Evolutionary conservation across 1,139 yeast species (phyloP).

Genomic region (Geotrichum restrictum): DNA sequence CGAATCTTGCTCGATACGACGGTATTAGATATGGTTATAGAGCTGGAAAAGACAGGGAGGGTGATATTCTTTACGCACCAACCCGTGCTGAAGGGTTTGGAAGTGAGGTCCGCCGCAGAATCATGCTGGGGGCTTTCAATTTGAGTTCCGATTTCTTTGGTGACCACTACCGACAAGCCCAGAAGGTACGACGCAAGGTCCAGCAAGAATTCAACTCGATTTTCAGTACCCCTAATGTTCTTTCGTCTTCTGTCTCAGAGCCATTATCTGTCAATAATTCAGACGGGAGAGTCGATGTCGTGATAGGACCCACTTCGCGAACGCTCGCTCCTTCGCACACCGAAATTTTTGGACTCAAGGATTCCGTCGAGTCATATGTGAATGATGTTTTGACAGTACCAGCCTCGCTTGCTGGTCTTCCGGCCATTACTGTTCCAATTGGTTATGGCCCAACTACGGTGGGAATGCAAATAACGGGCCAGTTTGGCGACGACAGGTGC

Average conservation of each 20-base stretch:
- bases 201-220: conserved; percentile 62
- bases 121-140: conserved; percentile 80
- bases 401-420: conserved; percentile 86
- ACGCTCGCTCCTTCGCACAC: conserved; percentile 54
- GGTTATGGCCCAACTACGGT: conserved; percentile 40
- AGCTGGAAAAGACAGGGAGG: conserved; percentile 42
- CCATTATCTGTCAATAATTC: conserved; percentile 17
- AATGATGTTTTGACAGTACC: conserved; percentile 89
- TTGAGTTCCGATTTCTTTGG: conserved; percentile 69
- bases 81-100: conserved; percentile 73
- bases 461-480: conserved; percentile 79
- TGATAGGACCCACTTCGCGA: conserved; percentile 70
- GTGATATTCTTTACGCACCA: conserved; percentile 45
- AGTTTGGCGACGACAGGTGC: conserved; percentile 71
- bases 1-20: conserved; percentile 84
- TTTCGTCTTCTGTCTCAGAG: conserved; percentile 28
- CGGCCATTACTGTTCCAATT: conserved; percentile 73
- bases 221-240: conserved; percentile 52
- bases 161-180: conserved; percentile 79
- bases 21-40: conserved; percentile 79
- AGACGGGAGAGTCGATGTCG: conserved; percentile 55
- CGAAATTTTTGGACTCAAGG: conserved; percentile 38
- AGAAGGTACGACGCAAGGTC: conserved; percentile 55
- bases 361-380: conserved; percentile 59
- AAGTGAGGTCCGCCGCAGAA: conserved; percentile 73